Conservation (phyloP, 2,329 filamentous ascomycete genomes). For the Colletotrichum endophyticum region DNA sequence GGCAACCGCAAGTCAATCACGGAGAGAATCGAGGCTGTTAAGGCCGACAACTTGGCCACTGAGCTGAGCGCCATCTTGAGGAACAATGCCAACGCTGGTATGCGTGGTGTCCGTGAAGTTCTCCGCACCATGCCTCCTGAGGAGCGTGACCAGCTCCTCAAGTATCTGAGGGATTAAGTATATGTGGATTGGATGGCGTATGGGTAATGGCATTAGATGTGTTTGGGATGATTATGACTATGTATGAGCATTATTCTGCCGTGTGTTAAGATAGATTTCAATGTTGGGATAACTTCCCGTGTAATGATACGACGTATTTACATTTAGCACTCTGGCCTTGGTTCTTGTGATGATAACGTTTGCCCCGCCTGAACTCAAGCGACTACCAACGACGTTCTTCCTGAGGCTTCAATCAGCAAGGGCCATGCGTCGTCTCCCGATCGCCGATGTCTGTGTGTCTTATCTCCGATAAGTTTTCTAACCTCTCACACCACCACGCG, state of each 20-base stretch:
- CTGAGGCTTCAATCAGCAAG: too few species aligned
- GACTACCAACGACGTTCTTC: too few species aligned
- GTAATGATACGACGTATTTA: background rate
- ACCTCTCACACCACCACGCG: background rate
- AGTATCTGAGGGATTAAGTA: conserved; percentile 53
- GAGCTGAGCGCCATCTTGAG: conserved; percentile 51
- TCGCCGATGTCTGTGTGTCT: too few species aligned
- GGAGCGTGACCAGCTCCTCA: conserved; percentile 84
- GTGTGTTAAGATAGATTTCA: conserved; percentile 15
- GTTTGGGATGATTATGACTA: conserved; percentile 19
- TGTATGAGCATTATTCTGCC: conserved; percentile 13
- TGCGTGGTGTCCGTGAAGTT: conserved; percentile 87
- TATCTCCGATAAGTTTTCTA: too few species aligned
- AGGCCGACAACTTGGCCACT: conserved; percentile 69
- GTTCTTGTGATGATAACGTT: background rate
- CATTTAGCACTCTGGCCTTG: background rate
- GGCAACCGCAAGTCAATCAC: conserved; percentile 85
- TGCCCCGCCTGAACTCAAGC: too few species aligned
- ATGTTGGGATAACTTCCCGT: background rate
- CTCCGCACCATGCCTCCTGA: conserved; percentile 85
- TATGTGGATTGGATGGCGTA: background rate
- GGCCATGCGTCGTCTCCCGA: too few species aligned
- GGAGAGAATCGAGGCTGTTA: conserved; percentile 84
- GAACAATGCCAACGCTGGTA: conserved; percentile 65
- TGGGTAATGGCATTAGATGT: background rate